Conservation (phyloP, 2,329 filamentous ascomycete genomes). For the Ascochyta pisi region DNA sequence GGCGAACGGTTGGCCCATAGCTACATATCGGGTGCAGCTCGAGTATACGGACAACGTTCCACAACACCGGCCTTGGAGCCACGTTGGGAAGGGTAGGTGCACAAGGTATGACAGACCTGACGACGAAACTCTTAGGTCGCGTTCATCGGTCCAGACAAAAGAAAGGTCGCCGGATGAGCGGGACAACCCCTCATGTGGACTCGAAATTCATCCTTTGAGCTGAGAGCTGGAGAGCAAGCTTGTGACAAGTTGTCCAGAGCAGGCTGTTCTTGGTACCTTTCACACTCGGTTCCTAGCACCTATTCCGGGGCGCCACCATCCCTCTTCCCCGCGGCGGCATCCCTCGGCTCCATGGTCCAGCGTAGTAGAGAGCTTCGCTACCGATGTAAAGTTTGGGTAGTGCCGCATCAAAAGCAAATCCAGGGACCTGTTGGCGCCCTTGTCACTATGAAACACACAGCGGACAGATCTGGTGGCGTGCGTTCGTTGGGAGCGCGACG, state of each 20-base stretch:
- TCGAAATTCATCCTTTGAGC: neutral
- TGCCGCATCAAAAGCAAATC: constrained; percentile 9
- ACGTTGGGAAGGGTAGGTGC: constrained; percentile 20
- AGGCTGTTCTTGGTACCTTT: neutral
- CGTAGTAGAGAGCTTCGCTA: neutral
- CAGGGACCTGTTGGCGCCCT: constrained; percentile 1
- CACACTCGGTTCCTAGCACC: neutral
- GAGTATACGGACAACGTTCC: constrained; percentile 20
- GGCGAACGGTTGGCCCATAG: constrained; percentile 9
- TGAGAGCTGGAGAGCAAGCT: neutral
- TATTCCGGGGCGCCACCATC: neutral
- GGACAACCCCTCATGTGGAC: neutral
- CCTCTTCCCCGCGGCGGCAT: constrained; percentile 1
- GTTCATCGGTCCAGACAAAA: constrained; percentile 13
- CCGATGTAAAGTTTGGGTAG: neutral
- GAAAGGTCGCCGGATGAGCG: constrained; percentile 9
- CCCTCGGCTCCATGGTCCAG: neutral
- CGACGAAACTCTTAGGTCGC: constrained; percentile 6
- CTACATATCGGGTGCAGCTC: constrained; percentile 18
- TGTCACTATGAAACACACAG: constrained; percentile 3
- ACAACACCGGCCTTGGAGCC: constrained; percentile 25
- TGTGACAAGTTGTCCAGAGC: neutral
- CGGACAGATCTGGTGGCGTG: constrained; percentile 14
- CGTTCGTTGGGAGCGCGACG: neutral
- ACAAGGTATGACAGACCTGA: constrained; percentile 21